A percentile compares a stretch with the other conserved stretches of the same genome.
Conservation (phyloP, 23 red algal species). For the Gracilariopsis chorda region DNA sequence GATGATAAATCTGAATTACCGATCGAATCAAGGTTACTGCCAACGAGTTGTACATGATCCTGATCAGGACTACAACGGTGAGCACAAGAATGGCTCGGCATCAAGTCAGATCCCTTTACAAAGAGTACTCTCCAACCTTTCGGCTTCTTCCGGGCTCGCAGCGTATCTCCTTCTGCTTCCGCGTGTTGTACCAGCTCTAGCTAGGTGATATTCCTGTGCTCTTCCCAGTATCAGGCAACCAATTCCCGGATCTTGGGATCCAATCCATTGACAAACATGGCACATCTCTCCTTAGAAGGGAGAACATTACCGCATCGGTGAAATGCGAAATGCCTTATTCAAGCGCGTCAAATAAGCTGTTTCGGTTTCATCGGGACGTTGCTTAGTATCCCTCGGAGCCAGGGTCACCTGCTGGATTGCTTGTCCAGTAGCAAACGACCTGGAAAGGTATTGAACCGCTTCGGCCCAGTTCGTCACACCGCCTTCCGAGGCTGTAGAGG, state of each 20-base stretch:
- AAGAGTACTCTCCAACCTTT: too few species aligned
- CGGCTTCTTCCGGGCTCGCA: too few species aligned
- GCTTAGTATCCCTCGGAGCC: not conserved
- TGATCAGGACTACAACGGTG: too few species aligned
- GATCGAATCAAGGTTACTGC: too few species aligned
- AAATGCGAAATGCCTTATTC: not conserved
- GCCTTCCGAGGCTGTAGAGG: not conserved
- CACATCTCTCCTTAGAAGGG: not conserved
- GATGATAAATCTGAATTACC: too few species aligned
- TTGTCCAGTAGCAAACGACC: not conserved
- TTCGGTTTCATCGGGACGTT: not conserved
- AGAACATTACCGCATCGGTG: constrained; percentile 27
- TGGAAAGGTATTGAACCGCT: not conserved
- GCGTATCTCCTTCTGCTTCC: not conserved
- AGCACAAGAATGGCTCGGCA: too few species aligned
- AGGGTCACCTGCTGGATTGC: not conserved
- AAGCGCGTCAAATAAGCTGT: not conserved
- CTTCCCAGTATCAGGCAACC: not conserved
- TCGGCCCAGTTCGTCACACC: not conserved
- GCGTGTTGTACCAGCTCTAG: not conserved
- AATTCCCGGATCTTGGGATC: not conserved
- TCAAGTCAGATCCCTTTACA: too few species aligned
- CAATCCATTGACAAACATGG: not conserved
- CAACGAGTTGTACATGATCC: too few species aligned
- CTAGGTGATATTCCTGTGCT: not conserved